Evolutionary conservation across 768 basidiomycete genomes (phyloP), one percentile per base, ranked within the genome.

Genomic region (Polyporus arcularius): DNA sequence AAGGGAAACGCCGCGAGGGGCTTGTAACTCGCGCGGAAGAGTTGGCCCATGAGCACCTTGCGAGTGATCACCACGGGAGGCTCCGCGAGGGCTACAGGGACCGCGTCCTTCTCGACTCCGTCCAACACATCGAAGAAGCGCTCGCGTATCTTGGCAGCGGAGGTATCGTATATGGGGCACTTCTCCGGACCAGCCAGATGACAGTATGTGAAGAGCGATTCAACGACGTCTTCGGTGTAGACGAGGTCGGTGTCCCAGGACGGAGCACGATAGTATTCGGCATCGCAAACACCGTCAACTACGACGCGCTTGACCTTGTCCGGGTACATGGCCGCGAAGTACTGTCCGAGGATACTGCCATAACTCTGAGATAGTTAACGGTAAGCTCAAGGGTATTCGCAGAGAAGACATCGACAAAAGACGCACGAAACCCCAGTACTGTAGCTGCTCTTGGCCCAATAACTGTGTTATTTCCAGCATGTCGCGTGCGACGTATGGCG

Each of bases 321-420:
- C 10, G 73, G 73, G 58, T 70, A 73, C 65, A 73, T 72, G 1
- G 72, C 64, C 0, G 72, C 62, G 57, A 68, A 74, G 52, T 67
- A 64, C 48, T 67, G 65, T 16, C 72, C 72, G 30, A 55, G 55
- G 31, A 62, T 21, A 9, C 58, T 53, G 1, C 61, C 61, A 42
- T 67, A 67, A 42, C 65, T 67, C 65, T 67, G 45, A 26, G 21
- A 26, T 26, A 26, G 21, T 26, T 26, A 26, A 26, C 21, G 21
- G 21, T 26, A 26, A 26, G 21, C 21, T 26, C 21, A 26, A 26
- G 21, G 21, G 21, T 26, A 26, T 26, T 26, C 21, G 21, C 21
- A 26, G 21, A 26, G 21, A 26, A 26, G 21, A 26, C 21, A 26
- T 26, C 21, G 21, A 35, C 35, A 35, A 35, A 11, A 35, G 35